Percentiles rank a stretch among this genome's conserved stretches.
phyloP scores from a whole-genome alignment of 148 eudicot species.

The Bassia scoparia region DNA sequence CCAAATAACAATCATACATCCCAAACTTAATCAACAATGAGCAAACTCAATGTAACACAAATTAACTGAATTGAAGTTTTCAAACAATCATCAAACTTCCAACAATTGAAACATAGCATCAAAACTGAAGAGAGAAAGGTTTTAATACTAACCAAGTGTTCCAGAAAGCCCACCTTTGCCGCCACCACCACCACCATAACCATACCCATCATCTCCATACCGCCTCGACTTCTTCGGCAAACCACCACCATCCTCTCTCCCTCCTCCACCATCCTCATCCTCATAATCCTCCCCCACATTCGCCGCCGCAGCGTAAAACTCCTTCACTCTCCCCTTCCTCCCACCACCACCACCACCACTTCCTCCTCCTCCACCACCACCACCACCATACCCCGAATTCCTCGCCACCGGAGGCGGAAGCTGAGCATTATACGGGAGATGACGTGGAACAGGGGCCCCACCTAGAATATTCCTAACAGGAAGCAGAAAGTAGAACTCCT shows the following conservation, averaged over 20 bases:
- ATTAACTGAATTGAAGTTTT: neutral
- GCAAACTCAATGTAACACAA: neutral
- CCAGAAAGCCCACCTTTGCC: constrained; percentile 44
- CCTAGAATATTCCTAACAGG: constrained; percentile 72
- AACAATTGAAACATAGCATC: neutral
- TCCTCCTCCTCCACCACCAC: constrained; percentile 24
- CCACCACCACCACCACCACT: constrained; percentile 28
- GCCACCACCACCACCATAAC: constrained; percentile 38
- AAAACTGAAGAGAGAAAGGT: neutral
- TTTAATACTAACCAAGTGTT: constrained; percentile 42
- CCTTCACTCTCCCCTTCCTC: constrained; percentile 38
- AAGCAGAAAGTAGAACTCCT: constrained; percentile 79
- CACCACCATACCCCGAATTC: constrained; percentile 16
- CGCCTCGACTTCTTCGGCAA: constrained; percentile 30
- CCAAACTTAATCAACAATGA: neutral
- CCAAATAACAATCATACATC: neutral
- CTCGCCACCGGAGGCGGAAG: constrained; percentile 29
- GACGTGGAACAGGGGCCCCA: constrained; percentile 46
- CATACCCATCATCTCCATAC: constrained; percentile 31
- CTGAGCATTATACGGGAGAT: constrained; percentile 23
- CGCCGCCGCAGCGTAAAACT: constrained; percentile 14
- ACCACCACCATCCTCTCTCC: constrained; percentile 31
- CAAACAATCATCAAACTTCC: neutral
- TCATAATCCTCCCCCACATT: constrained; percentile 21
- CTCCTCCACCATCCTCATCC: constrained; percentile 39